A percentile compares a stretch with the other conserved stretches of the same genome.
Evolutionary conservation across 352 stramenopile genomes (phyloP).

Genomic region (Phytophthora tentaculata): DNA sequence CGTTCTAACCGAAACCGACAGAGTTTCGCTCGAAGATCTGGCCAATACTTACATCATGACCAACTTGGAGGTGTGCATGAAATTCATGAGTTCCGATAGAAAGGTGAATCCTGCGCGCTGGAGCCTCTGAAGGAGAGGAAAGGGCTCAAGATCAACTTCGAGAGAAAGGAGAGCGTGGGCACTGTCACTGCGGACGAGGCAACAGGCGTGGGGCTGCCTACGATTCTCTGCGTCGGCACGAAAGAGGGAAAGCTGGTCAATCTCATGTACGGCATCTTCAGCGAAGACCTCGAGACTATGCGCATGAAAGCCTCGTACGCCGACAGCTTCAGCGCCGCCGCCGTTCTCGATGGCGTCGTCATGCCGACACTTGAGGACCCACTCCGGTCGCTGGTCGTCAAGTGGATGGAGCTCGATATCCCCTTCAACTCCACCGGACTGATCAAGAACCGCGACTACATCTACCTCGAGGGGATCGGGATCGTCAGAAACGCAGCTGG

Average conservation of each 20-base stretch:
- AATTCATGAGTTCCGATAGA: background rate
- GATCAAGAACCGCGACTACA: slow-evolving; percentile 15
- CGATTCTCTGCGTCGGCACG: background rate
- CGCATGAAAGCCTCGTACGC: slow-evolving; percentile 5
- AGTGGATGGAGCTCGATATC: background rate
- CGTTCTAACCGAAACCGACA: background rate
- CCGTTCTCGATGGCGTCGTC: background rate
- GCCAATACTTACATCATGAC: background rate
- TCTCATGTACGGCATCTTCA: slow-evolving; percentile 14
- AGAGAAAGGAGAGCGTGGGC: background rate
- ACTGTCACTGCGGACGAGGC: background rate
- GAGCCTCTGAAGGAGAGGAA: slow-evolving; percentile 10
- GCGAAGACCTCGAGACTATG: slow-evolving; percentile 10
- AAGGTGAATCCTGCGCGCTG: slow-evolving; percentile 6
- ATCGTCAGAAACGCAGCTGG: slow-evolving; percentile 2
- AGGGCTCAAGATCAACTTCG: slow-evolving; percentile 12
- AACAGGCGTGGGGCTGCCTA: background rate
- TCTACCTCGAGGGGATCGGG: slow-evolving; percentile 10
- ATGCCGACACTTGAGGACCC: background rate
- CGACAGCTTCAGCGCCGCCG: slow-evolving; percentile 4
- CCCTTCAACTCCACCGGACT: slow-evolving; percentile 8
- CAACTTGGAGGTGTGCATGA: background rate
- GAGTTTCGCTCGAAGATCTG: background rate
- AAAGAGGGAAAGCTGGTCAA: slow-evolving; percentile 1
- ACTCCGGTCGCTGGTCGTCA: background rate